phyloP scores from a whole-genome alignment of 306 rosid species.

The Citrullus mucosospermus region DNA sequence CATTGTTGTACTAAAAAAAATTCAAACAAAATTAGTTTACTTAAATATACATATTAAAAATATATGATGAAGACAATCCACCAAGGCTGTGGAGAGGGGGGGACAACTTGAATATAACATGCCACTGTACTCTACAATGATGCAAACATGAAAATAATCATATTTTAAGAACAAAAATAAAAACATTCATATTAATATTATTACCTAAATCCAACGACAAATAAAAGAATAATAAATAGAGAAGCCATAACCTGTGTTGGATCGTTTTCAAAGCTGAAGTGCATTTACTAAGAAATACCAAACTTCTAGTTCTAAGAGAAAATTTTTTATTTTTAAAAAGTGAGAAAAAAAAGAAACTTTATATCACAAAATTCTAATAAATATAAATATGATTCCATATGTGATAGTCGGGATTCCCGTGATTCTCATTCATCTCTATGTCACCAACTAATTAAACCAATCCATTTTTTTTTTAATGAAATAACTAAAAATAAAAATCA shows the following conservation, averaged over 20 bases:
- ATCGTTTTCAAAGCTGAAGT: not conserved
- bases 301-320: not conserved
- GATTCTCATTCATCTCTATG: conserved; percentile 41
- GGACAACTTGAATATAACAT: not conserved
- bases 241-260: not conserved
- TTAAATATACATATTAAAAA: not conserved
- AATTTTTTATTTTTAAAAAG: no score
- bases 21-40: not conserved
- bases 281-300: not conserved
- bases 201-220: not conserved
- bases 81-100: not conserved
- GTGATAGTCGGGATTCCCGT: conserved; percentile 38
- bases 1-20: no score
- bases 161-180: not conserved
- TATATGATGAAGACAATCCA: not conserved
- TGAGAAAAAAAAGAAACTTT: not conserved
- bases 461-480: not conserved
- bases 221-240: not conserved
- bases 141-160: not conserved
- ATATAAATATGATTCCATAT: conserved; percentile 4
- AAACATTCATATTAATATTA: not conserved
- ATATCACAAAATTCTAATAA: not conserved
- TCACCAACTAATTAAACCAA: conserved; percentile 23
- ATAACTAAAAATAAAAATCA: not conserved
- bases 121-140: not conserved